Base-by-base conservation (phyloP, 495 filamentous ascomycete species). In the Neurospora sublineolata region DNA sequence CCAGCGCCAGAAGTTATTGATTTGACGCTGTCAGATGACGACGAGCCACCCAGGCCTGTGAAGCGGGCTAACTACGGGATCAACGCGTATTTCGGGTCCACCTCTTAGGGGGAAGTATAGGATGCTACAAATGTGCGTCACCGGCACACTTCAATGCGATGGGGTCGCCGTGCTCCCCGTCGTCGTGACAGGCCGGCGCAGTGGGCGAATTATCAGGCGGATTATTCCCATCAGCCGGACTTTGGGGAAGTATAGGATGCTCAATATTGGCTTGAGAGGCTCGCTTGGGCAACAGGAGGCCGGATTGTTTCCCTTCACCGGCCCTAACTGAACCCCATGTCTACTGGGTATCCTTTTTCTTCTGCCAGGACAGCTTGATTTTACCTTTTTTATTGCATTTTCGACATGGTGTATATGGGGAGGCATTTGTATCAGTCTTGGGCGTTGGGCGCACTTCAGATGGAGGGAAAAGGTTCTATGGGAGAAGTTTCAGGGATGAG, bases 11-110 rank as follows among this genome's bases (percentile, higher is more conserved):
- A 88, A 68, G 86, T 96, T 23, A 94, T 96, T 71, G 93, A 97
- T 76, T 86, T 95, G 71, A 95, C 91, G 1, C 82, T 88, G 3
- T 93, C 90, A 67, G 90, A 92, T 70, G 90, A 92, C 72, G 92
- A 94, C 37, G 86, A 89, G 52, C 87, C 87, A 11, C 42, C 78
- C 7, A 78, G 81, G 16, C 87, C 88, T 16, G 72, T 84, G 3
- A 94, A 94, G 79, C 82, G 88, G 36, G 80, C 80, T 38, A 81
- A 83, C 58, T 74, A 73, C 23, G 73, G 52, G 3, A 33, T 36
- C 2, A 64, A 64, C 52, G 1, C 52, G 52, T 64, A 64, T 33
- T 64, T 33, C 18, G 52, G 52, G 14, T 33, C 52, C 52, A 64
- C 33, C 52, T 64, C 52, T 64, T 64, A 64, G 27, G 46, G 46